Evolutionary conservation across 345 rosid species (phyloP), one percentile per base, ranked within the genome.

Genomic region (Eutrema japonicum): DNA sequence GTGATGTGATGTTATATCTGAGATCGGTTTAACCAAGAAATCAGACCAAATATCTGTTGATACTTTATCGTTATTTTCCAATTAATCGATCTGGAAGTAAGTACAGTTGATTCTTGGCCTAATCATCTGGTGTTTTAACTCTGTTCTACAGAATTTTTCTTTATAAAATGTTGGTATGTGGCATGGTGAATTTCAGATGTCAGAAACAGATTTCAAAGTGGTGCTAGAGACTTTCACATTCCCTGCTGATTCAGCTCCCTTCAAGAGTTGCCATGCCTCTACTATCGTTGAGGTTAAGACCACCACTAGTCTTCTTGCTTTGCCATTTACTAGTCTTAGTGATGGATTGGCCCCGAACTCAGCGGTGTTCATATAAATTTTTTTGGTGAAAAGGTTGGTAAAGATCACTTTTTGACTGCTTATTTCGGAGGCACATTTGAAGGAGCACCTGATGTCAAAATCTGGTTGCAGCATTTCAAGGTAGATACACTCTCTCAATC

Each of bases 251-350:
- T 88, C 96, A 57, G 87, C 85, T 78, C 96, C 97, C 10, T 95
- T 95, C 72, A 78, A 86, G 71, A 91, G 81, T 79, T 95, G 96
- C 59, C 97, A 95, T 78, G 97, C 97, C 16, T 89, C 97, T 38
- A 91, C 96, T 79, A 87, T 94, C 51, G 90, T 85, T 7, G 96
- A 89, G 93, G 95, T 88, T 69, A 66, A 75, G 35, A 70, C 22
- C 37, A 57, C 8, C 62, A 43, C 38, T 10, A 11, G 10, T 57
- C 61, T 58, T 37, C 64, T 57, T 67, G 50, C 4, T 68, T 48
- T 29, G 0, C 29, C 47, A 8, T 9, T 59, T n/a, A 1, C 1
- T 35, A 53, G 41, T 45, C 22, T 61, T 47, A 70, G 18, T 66
- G 14, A 18, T 37, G 60, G 16, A 55, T 41, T 43, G 5, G 30